Conservation (phyloP, 306 rosid genomes). For the Clitoria ternatea region DNA sequence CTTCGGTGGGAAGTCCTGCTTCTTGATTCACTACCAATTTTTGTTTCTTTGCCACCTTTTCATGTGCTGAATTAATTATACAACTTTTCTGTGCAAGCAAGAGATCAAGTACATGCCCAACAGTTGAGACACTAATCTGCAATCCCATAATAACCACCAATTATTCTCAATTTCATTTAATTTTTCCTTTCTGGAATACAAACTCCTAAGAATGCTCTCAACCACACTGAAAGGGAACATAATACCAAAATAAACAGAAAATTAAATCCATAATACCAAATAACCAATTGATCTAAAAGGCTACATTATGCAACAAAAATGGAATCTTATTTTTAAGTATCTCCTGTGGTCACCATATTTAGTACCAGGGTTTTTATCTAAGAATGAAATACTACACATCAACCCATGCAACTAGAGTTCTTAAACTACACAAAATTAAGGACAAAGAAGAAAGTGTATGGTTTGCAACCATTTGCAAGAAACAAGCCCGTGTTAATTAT, state of each 20-base stretch:
- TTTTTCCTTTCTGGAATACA: neutral
- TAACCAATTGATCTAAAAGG: neutral
- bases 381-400: neutral
- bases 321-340: neutral
- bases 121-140: conserved; percentile 58
- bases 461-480: neutral
- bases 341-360: neutral
- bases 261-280: neutral
- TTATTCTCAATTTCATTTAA: conserved; percentile 13
- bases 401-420: neutral
- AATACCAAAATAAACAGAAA: neutral
- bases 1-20: conserved; percentile 29
- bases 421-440: neutral
- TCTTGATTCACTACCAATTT: conserved; percentile 36
- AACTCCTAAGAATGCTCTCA: neutral
- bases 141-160: conserved; percentile 26
- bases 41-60: conserved; percentile 60
- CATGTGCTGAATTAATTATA: conserved; percentile 25
- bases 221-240: conserved; percentile 6
- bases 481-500: too few species aligned
- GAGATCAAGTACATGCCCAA: conserved; percentile 51
- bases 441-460: neutral
- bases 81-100: conserved; percentile 33
- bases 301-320: neutral
- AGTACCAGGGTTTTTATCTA: neutral